Conservation (phyloP, 306 rosid genomes). For the Adenanthera pavonina region DNA sequence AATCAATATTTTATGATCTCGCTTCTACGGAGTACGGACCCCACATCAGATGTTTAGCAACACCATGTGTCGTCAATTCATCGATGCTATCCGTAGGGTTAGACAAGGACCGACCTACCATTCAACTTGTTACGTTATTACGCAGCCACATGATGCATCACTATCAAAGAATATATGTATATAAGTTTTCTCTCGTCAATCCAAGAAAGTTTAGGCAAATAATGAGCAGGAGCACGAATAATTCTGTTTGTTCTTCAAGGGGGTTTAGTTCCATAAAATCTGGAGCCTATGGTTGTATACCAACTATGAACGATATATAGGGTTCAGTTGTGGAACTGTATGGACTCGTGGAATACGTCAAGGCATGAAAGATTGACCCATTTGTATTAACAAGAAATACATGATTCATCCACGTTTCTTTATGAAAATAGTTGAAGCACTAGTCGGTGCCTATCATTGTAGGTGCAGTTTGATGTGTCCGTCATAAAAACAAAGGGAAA, state of each 20-base stretch:
- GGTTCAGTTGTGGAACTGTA: not conserved
- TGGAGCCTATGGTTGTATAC: not conserved
- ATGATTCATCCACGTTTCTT: slow-evolving; percentile 4
- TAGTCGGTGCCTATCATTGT: slow-evolving; percentile 37
- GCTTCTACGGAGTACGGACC: not conserved
- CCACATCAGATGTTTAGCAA: slow-evolving; percentile 2
- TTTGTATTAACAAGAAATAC: not conserved
- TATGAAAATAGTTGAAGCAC: slow-evolving; percentile 11
- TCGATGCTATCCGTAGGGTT: not conserved
- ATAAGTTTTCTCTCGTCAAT: not conserved
- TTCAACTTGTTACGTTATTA: slow-evolving; percentile 20
- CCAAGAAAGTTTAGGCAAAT: not conserved
- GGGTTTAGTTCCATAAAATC: not conserved
- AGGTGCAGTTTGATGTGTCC: slow-evolving; percentile 41
- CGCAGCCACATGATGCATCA: slow-evolving; percentile 28
- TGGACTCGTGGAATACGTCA: not conserved
- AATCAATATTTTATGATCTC: slow-evolving; percentile 6
- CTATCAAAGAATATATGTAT: not conserved
- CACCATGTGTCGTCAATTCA: slow-evolving; percentile 5
- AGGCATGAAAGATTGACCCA: not conserved
- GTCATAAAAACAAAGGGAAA: slow-evolving; percentile 18
- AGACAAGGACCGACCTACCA: slow-evolving; percentile 19
- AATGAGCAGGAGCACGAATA: not conserved
- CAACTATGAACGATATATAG: not conserved
- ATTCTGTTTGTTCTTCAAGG: not conserved